A percentile compares a stretch with the other conserved stretches of the same genome.
phyloP scores from a whole-genome alignment of 2,329 filamentous ascomycete genomes.

The Diaporthe eres region DNA sequence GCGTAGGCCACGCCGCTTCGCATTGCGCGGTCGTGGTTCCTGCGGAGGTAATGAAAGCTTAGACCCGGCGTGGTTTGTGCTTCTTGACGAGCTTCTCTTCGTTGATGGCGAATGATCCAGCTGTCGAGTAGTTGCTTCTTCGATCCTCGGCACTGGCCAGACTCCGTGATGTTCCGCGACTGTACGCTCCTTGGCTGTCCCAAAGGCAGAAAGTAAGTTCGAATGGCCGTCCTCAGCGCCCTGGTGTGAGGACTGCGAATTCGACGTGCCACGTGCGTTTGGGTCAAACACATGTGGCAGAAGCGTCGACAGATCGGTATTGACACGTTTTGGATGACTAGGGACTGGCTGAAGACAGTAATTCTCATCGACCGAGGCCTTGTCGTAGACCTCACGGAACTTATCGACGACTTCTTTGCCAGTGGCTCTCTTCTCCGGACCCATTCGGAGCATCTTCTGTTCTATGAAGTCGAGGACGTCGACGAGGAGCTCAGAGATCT shows the following conservation, averaged over 20 bases:
- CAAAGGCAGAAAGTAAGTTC: too few species aligned
- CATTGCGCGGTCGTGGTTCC: too few species aligned
- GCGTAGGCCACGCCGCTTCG: background rate
- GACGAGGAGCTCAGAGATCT: background rate
- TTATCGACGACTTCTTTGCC: conserved; percentile 14
- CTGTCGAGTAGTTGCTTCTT: background rate
- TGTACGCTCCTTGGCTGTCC: too few species aligned
- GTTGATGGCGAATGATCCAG: background rate
- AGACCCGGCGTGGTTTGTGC: too few species aligned
- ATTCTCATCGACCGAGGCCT: background rate
- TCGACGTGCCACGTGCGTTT: too few species aligned
- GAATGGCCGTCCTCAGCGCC: too few species aligned
- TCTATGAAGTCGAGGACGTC: conserved; percentile 29
- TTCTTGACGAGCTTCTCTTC: background rate
- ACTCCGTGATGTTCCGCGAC: too few species aligned
- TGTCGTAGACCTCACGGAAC: background rate
- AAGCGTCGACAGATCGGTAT: background rate
- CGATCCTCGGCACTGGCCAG: background rate
- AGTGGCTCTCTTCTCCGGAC: conserved; percentile 14
- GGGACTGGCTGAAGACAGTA: conserved; percentile 23
- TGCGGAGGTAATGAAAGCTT: background rate
- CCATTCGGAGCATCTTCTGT: conserved; percentile 23
- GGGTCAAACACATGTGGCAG: background rate
- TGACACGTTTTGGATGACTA: background rate
- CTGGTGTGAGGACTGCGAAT: background rate